A percentile compares a stretch with the other conserved stretches of the same genome.
Evolutionary conservation across 164 flowering plant species (phyloP).

Genomic region (Stephania japonica): DNA sequence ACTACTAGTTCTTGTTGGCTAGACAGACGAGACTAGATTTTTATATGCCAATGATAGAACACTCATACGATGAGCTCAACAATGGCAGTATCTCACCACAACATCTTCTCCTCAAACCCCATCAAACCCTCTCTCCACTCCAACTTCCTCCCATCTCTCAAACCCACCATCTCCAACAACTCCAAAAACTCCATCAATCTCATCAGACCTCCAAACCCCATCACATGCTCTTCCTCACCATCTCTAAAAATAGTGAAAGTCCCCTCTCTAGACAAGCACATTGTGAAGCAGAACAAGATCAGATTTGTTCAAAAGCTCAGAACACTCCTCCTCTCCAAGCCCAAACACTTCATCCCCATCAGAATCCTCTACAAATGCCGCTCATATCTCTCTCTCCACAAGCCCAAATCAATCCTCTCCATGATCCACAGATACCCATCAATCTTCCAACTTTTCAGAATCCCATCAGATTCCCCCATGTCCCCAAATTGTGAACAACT

Average conservation of each 20-base stretch:
- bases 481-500: conserved; percentile 30
- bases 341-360: conserved; percentile 65
- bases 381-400: conserved; percentile 55
- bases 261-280: conserved; percentile 54
- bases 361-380: conserved; percentile 71
- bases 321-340: conserved; percentile 80
- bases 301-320: conserved; percentile 82
- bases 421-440: conserved; percentile 85
- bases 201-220: too few relatives aligned
- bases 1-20: too few relatives aligned
- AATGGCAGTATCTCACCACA: not conserved
- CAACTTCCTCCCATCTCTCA: conserved; percentile 11
- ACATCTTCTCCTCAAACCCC: too few relatives aligned
- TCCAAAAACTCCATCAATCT: conserved; percentile 4
- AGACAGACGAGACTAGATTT: too few relatives aligned
- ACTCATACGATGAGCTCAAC: too few relatives aligned
- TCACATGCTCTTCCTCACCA: conserved; percentile 1
- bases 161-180: not conserved
- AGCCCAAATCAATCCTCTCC: conserved; percentile 45
- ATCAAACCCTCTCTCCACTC: conserved; percentile 2
- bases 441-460: conserved; percentile 62
- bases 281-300: conserved; percentile 59
- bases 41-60: too few relatives aligned
- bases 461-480: conserved; percentile 42
- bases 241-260: conserved; percentile 47